Evolutionary conservation across 305 asterid species (phyloP), one percentile per base, ranked within the genome.

Genomic region (Rubia peregrina): DNA sequence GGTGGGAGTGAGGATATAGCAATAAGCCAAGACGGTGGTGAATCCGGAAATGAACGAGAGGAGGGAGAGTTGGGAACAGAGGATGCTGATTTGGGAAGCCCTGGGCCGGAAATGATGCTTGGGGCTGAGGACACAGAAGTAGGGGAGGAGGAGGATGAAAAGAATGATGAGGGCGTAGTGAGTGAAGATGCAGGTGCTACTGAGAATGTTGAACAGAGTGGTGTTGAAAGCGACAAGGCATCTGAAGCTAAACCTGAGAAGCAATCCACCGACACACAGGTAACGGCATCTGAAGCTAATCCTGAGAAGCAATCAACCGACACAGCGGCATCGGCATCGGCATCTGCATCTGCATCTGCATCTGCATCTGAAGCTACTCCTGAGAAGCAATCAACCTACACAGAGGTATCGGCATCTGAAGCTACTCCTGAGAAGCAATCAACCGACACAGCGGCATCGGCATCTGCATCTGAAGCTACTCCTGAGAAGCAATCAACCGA

Each of bases 41-140:
- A 89, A 74, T 77, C 83, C 19, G 88, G 79, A 69, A 80, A 80
- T 60, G 98, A 91, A 30, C 83, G 81, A 78, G 99, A 94, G 77
- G 99, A 91, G 84, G 98, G 96, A 22, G 99, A 91, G 83, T 71
- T 88, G 73, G 84, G 67, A 57, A 69, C 82, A 12, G 96, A 91
- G 33, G 75, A 71, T 56, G 80, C 70, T 30, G 95, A 88, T 68
- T 72, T 62, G 59, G 96, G 89, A 81, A 83, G 80, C 63, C 75
- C 84, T 22, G 92, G 55, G 85, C 61, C 77, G 0, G 89, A 83
- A 60, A 80, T 67, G 60, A 82, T 85, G 24, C 84, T 83, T 21
- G 84, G 80, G 57, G 78, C 59, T 51, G 93, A 82, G 44, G 81
- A 77, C 44, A 69, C 83, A 61, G 96, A 89, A 65, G 77, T 72